Evolutionary conservation across 768 basidiomycete genomes (phyloP).

Genomic region (Mycena vitilis): DNA sequence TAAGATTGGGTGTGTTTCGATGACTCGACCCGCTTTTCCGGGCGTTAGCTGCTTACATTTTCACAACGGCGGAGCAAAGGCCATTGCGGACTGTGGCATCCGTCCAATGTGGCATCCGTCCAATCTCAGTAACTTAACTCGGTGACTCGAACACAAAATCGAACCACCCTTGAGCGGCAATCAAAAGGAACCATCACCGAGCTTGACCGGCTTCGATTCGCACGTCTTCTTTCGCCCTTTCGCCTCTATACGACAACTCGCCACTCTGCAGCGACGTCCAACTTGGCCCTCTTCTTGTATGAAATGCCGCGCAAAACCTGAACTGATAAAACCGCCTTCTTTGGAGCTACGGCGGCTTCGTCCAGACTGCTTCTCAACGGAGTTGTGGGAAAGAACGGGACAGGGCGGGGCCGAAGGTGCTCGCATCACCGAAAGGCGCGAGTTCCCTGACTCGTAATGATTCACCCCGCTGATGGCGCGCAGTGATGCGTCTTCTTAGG

Average conservation of each 20-base stretch:
- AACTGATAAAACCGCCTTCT: not conserved
- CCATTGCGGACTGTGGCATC: no score
- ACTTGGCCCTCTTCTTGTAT: not conserved
- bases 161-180: not conserved
- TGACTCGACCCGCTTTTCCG: no score
- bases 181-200: not conserved
- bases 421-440: not conserved
- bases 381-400: not conserved
- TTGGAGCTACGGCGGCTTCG: not conserved
- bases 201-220: no score
- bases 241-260: no score
- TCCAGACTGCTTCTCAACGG: not conserved
- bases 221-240: not conserved
- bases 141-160: no score
- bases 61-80: no score
- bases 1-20: no score
- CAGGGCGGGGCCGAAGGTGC: not conserved
- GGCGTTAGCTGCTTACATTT: no score
- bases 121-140: no score
- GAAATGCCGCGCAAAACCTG: no score
- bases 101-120: no score
- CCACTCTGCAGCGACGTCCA: not conserved
- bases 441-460: slow-evolving; percentile 6
- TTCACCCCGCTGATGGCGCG: slow-evolving; percentile 8
- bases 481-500: not conserved